These are phyloP conservation scores for Russula brevipes DNA, from an alignment of 768 basidiomycete genomes.

Conservation along the genomic window DNA sequence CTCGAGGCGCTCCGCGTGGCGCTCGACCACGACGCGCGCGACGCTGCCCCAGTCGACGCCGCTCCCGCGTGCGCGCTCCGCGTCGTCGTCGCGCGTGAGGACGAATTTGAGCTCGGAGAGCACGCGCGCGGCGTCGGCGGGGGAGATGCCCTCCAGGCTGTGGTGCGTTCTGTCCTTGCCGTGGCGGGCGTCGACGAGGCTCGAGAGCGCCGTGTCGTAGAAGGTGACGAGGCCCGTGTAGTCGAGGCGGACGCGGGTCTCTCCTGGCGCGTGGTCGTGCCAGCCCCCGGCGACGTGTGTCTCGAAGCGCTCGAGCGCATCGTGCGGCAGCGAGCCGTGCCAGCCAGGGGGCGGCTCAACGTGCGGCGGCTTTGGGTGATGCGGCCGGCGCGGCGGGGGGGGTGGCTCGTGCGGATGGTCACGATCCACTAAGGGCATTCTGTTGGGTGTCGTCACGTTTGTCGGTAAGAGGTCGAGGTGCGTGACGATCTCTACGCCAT, in stretches of 20 bases:
- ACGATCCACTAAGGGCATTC: no score
- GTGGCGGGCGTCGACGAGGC: slow-evolving; percentile 32
- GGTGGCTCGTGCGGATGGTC: no score
- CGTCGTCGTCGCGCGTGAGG: slow-evolving; percentile 22
- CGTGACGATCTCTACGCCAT: slow-evolving; percentile 18
- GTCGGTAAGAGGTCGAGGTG: slow-evolving; percentile 12
- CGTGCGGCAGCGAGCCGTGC: slow-evolving; percentile 12
- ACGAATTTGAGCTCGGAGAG: slow-evolving; percentile 30
- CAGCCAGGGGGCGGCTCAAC: slow-evolving; percentile 18
- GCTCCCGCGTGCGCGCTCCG: slow-evolving; percentile 23
- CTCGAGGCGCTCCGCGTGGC: slow-evolving; percentile 42
- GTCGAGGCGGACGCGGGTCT: slow-evolving; percentile 41
- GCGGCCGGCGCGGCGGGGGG: background rate
- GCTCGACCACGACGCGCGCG: slow-evolving; percentile 37
- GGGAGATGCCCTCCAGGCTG: slow-evolving; percentile 33
- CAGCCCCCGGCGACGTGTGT: slow-evolving; percentile 37
- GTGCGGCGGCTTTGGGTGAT: background rate
- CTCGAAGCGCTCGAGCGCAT: background rate
- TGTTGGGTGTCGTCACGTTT: background rate
- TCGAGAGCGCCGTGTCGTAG: slow-evolving; percentile 39
- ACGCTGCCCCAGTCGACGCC: slow-evolving; percentile 42
- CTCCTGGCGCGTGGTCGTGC: slow-evolving; percentile 42
- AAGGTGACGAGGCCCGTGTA: slow-evolving; percentile 40
- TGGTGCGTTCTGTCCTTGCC: slow-evolving; percentile 36
- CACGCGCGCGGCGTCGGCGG: slow-evolving; percentile 29